Base-by-base conservation (phyloP, 208 protist species). In the Trypanosoma brucei region DNA sequence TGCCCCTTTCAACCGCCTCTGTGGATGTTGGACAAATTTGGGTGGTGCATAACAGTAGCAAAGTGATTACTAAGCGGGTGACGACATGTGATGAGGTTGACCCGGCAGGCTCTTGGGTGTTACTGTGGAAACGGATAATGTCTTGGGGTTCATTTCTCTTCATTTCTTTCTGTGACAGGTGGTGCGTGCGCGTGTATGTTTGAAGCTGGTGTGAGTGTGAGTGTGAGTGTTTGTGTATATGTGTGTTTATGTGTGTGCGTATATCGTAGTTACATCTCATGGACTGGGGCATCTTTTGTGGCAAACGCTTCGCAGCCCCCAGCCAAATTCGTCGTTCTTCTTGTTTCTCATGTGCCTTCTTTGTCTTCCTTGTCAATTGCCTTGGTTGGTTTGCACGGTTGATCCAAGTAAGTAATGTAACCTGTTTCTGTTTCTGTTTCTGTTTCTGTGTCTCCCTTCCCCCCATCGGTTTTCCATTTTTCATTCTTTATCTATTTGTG, bases 391-490 rank as follows among this genome's bases (percentile, higher is more conserved):
- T 48, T 48, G 8, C 44, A 48, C 14, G 44, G 8, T 48, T 48
- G 9, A 22, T 22, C 22, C 22, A 22, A 22, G 22, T 22, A 22
- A 22, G 22, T 22, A 22, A 22, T 22, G 22, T 37, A 44, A 33
- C 59, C 42, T 42, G 49, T 40, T 30, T 68, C 56, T 64, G 62
- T 52, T 59, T 60, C 58, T 67, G 39, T 79, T 7, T 22, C 70
- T 60, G 3, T 46, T 1, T 63, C 36, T 22, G 22, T 22, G 22
- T 67, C 51, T 63, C 37, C 54, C 42, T 73, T 61, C 53, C 44
- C 14, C 44, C 8, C 14, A n/a, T 48, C 44, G 44, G 9, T 48
- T 48, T 48, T 8, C 44, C 44, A 48, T 48, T 48, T 48, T 48
- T 14, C 44, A 22, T 22, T 22, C 22, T 22, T 22, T 22, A 22